Conservation (phyloP, 768 basidiomycete genomes). For the Amanita molliuscula region DNA sequence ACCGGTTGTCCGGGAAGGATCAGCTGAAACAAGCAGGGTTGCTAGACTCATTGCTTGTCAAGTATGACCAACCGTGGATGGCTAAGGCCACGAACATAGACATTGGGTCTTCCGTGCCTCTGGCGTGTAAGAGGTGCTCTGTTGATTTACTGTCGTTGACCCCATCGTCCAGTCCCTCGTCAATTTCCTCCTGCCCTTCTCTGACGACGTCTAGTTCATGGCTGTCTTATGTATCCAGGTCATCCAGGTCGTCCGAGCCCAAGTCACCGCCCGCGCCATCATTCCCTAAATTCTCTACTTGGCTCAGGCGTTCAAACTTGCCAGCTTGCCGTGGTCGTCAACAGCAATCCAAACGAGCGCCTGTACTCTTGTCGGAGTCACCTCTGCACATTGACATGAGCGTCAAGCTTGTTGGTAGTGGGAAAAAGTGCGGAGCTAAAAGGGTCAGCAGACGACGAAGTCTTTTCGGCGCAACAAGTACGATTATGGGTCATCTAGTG, state of each 20-base stretch:
- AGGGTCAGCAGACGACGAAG: background rate
- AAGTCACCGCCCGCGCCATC: slow-evolving; percentile 15
- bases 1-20: slow-evolving; percentile 9
- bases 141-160: slow-evolving; percentile 12
- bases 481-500: slow-evolving; percentile 12
- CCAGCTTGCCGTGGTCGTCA: background rate
- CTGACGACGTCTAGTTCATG: slow-evolving; percentile 5
- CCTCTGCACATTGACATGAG: background rate
- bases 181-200: slow-evolving; percentile 7
- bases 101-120: background rate
- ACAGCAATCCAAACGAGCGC: background rate
- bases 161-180: slow-evolving; percentile 11
- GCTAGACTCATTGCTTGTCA: slow-evolving; percentile 33
- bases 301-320: background rate
- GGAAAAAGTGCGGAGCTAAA: background rate
- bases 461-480: background rate
- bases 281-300: slow-evolving; percentile 5
- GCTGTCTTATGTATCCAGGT: slow-evolving; percentile 6
- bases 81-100: slow-evolving; percentile 23
- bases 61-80: slow-evolving; percentile 30
- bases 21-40: slow-evolving; percentile 22
- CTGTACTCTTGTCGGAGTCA: background rate
- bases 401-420: background rate
- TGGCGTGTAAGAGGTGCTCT: slow-evolving; percentile 15
- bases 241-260: slow-evolving; percentile 9